Evolutionary conservation across 495 filamentous ascomycete genomes (phyloP).

Genomic region (Penicillium atrosanguineum): DNA sequence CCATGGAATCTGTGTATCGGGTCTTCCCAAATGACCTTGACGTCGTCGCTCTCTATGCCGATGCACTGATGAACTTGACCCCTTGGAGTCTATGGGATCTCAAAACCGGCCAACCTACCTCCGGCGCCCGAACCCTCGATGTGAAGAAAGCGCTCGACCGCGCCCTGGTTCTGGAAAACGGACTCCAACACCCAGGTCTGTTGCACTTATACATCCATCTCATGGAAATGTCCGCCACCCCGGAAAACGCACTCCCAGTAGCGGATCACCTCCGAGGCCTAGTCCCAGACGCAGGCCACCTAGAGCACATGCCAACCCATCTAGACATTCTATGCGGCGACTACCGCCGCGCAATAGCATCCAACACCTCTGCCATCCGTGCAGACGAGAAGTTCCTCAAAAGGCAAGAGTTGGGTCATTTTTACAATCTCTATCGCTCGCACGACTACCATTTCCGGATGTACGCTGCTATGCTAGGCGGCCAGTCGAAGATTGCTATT

Average conservation of each 20-base stretch:
- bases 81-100: slow-evolving; percentile 69
- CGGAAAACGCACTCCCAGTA: slow-evolving; percentile 53
- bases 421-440: slow-evolving; percentile 65
- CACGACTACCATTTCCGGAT: slow-evolving; percentile 68
- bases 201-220: slow-evolving; percentile 71
- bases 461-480: slow-evolving; percentile 71
- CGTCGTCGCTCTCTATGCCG: slow-evolving; percentile 59
- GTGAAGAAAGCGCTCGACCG: slow-evolving; percentile 53
- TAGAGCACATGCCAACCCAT: slow-evolving; percentile 73
- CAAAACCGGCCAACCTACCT: slow-evolving; percentile 51
- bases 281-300: slow-evolving; percentile 64
- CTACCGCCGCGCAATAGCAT: slow-evolving; percentile 57
- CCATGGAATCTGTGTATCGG: slow-evolving; percentile 57
- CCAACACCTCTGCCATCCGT: slow-evolving; percentile 61
- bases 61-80: slow-evolving; percentile 66
- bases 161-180: slow-evolving; percentile 42
- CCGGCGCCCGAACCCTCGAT: slow-evolving; percentile 55
- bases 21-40: slow-evolving; percentile 57
- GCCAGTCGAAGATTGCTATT: slow-evolving; percentile 53
- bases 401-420: slow-evolving; percentile 51
- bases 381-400: slow-evolving; percentile 60
- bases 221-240: slow-evolving; percentile 68
- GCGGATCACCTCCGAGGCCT: slow-evolving; percentile 61
- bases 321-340: slow-evolving; percentile 67
- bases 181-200: slow-evolving; percentile 57